A percentile compares a stretch with the other conserved stretches of the same genome.
These are phyloP conservation scores for Dryadomyces quercus-mongolicae DNA, from an alignment of 2,329 filamentous ascomycete species.

Conservation along the genomic window DNA sequence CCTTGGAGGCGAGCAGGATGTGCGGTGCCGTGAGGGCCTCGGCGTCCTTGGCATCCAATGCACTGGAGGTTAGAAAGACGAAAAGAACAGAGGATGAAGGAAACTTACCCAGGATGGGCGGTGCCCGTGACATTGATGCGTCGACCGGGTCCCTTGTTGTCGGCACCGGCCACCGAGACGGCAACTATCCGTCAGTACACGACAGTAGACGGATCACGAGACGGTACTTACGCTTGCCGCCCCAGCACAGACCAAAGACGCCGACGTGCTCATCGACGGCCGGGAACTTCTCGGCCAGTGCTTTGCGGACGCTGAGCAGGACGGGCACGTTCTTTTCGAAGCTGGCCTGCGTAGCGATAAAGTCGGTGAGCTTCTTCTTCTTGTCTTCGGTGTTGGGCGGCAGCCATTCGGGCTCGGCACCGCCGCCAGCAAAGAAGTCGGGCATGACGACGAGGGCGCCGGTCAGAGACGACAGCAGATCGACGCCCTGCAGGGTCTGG, in stretches of 20 bases:
- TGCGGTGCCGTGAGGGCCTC: constrained; percentile 32
- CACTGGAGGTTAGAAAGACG: constrained; percentile 9
- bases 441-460: constrained; percentile 28
- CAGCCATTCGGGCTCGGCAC: constrained; percentile 19
- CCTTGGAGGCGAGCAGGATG: constrained; percentile 35
- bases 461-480: constrained; percentile 26
- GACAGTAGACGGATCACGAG: background rate
- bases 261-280: constrained; percentile 27
- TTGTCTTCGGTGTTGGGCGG: constrained; percentile 33
- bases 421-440: constrained; percentile 26
- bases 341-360: constrained; percentile 16
- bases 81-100: background rate
- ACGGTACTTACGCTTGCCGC: constrained; percentile 26
- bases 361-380: constrained; percentile 9
- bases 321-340: constrained; percentile 17
- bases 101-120: constrained; percentile 19
- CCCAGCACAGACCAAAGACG: constrained; percentile 37
- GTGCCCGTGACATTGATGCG: constrained; percentile 23
- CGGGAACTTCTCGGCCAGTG: constrained; percentile 20
- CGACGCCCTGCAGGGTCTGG: constrained; percentile 36
- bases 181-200: constrained; percentile 14
- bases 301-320: constrained; percentile 20
- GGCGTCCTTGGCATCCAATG: constrained; percentile 28
- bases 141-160: constrained; percentile 21
- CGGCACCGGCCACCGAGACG: constrained; percentile 23